These are phyloP conservation scores for Vararia minispora DNA, from an alignment of 768 basidiomycete genomes.

Conservation along the genomic window DNA sequence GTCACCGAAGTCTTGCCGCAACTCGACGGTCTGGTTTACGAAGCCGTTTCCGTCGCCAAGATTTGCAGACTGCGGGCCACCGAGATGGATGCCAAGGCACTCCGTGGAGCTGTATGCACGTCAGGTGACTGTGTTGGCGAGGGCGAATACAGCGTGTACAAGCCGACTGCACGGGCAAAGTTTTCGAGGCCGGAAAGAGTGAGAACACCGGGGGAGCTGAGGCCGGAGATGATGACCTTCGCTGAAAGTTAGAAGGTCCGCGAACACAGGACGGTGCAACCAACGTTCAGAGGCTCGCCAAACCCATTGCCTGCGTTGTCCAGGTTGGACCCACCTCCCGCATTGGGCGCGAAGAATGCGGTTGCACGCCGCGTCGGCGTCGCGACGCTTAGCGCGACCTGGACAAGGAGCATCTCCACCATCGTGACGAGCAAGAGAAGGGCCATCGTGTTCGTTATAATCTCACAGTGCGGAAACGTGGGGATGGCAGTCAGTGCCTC, in stretches of 20 bases:
- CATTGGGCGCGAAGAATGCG: slow-evolving; percentile 25
- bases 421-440: no score
- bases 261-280: background rate
- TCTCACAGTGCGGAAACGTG: no score
- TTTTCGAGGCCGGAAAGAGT: slow-evolving; percentile 46
- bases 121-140: slow-evolving; percentile 11
- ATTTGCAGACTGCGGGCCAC: slow-evolving; percentile 29
- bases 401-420: slow-evolving; percentile 11
- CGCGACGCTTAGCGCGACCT: slow-evolving; percentile 2
- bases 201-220: slow-evolving; percentile 46
- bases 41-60: slow-evolving; percentile 38
- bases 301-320: slow-evolving; percentile 25
- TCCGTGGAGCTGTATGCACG: slow-evolving; percentile 29
- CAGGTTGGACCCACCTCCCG: slow-evolving; percentile 33
- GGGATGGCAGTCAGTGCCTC: no score
- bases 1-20: slow-evolving; percentile 31
- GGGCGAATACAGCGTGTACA: slow-evolving; percentile 27
- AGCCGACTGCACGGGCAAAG: slow-evolving; percentile 51
- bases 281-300: slow-evolving; percentile 36
- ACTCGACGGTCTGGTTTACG: slow-evolving; percentile 32
- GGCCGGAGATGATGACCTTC: slow-evolving; percentile 54
- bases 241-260: background rate
- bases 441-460: no score
- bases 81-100: slow-evolving; percentile 27
- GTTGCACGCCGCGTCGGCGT: slow-evolving; percentile 8